Conservation (phyloP, 2,329 filamentous ascomycete species). For the Ophiostoma sp. region DNA sequence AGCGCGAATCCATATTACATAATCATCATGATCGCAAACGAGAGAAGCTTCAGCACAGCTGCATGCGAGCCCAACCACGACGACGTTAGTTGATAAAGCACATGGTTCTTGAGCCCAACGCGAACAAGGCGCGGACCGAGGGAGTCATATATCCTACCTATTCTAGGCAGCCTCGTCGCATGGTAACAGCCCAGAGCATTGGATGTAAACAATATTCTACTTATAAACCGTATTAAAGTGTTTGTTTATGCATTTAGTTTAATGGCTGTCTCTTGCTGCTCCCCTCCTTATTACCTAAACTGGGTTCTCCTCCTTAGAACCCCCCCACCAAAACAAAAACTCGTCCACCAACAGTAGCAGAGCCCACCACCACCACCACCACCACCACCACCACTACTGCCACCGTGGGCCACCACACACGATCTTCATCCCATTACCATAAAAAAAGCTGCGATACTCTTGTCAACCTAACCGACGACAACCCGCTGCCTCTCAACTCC, state of each 20-base stretch:
- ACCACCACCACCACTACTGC: constrained; percentile 1
- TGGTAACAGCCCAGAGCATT: constrained; percentile 6
- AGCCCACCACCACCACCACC: constrained; percentile 6
- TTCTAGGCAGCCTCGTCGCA: constrained; percentile 12
- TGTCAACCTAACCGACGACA: neutral
- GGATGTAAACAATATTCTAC: neutral
- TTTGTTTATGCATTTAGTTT: neutral
- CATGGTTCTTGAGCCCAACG: neutral
- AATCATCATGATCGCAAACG: neutral
- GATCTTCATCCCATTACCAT: neutral
- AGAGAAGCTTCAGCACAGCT: neutral
- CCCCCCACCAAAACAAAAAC: constrained; percentile 16
- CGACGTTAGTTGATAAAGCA: too few relatives aligned
- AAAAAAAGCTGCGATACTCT: constrained; percentile 7
- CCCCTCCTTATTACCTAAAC: constrained; percentile 15
- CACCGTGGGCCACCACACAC: constrained; percentile 11
- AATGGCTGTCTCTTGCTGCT: neutral
- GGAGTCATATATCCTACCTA: constrained; percentile 2
- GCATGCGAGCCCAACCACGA: constrained; percentile 11
- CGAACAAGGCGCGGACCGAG: neutral
- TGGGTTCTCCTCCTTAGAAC: constrained; percentile 1
- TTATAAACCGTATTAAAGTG: neutral
- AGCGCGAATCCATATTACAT: neutral
- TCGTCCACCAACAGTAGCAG: constrained; percentile 3
- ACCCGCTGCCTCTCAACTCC: neutral